Conservation (phyloP, 768 basidiomycete genomes). For the Chlorophyllum brunneum region DNA sequence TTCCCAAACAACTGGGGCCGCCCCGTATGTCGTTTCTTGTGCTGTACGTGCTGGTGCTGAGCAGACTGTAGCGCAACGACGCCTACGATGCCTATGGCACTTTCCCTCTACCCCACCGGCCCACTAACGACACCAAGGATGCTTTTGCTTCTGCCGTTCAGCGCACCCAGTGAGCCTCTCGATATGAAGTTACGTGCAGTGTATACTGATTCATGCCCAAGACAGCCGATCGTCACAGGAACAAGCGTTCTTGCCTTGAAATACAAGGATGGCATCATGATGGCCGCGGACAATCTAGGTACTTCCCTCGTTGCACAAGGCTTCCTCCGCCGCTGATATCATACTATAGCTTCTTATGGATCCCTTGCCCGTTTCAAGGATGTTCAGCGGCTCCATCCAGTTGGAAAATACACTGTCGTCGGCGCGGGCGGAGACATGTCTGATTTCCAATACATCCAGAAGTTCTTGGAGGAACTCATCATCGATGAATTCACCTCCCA, state of each 20-base stretch:
- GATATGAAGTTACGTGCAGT: neutral
- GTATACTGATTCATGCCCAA: constrained; percentile 22
- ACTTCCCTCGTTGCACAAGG: neutral
- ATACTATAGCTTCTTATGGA: constrained; percentile 79
- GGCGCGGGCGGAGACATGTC: constrained; percentile 97
- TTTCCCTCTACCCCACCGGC: constrained; percentile 66
- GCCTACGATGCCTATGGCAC: constrained; percentile 72
- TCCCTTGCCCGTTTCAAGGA: constrained; percentile 97
- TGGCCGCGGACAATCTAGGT: constrained; percentile 98
- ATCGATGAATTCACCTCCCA: constrained; percentile 75
- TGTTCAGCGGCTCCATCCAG: constrained; percentile 79
- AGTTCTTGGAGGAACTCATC: constrained; percentile 70
- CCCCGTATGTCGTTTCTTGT: constrained; percentile 45
- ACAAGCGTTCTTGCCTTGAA: constrained; percentile 94
- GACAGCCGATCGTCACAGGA: constrained; percentile 94
- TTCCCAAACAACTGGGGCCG: constrained; percentile 83
- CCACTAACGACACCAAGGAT: constrained; percentile 47
- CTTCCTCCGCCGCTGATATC: neutral
- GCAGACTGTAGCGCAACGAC: constrained; percentile 58
- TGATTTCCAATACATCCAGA: constrained; percentile 93
- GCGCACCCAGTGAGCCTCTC: constrained; percentile 65
- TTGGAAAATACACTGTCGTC: constrained; percentile 81
- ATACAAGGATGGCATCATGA: constrained; percentile 96
- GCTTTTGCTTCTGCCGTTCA: constrained; percentile 64
- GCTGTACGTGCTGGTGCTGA: neutral